phyloP scores from a whole-genome alignment of 768 basidiomycete species.

The Phanerochaete carnosa region DNA sequence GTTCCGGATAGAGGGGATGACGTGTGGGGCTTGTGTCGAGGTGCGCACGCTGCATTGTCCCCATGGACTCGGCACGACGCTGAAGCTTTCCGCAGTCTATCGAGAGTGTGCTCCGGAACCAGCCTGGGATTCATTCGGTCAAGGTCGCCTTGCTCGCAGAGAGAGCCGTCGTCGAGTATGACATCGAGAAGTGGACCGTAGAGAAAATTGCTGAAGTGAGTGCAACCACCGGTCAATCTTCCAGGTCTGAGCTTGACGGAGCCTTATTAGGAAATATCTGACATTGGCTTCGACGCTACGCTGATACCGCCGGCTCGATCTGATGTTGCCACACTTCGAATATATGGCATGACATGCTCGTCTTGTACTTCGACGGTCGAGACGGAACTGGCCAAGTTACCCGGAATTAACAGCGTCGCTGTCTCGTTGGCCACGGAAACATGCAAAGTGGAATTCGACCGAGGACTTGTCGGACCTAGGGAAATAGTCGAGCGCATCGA shows the following conservation, averaged over 20 bases:
- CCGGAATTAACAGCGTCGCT: constrained; percentile 70
- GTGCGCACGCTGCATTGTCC: constrained; percentile 36
- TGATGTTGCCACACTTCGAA: constrained; percentile 69
- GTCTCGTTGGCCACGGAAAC: constrained; percentile 77
- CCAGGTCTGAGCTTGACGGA: neutral
- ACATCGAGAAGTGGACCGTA: constrained; percentile 73
- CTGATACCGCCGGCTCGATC: constrained; percentile 61
- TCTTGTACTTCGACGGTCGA: constrained; percentile 80
- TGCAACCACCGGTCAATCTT: constrained; percentile 14
- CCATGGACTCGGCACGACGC: neutral
- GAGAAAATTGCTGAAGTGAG: constrained; percentile 76
- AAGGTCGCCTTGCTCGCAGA: constrained; percentile 98
- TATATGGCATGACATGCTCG: constrained; percentile 92
- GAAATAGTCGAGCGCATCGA: constrained; percentile 86
- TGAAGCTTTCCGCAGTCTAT: constrained; percentile 52
- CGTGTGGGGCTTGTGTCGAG: constrained; percentile 86
- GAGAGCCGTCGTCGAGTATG: constrained; percentile 87
- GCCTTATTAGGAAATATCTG: constrained; percentile 75
- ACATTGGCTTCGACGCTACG: constrained; percentile 89
- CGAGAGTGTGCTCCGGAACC: constrained; percentile 75
- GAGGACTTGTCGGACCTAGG: constrained; percentile 67
- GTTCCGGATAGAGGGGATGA: constrained; percentile 85
- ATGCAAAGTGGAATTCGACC: constrained; percentile 75
- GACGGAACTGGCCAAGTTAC: constrained; percentile 58
- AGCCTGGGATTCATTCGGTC: constrained; percentile 86